Evolutionary conservation across 1,284 basidiomycete genomes (phyloP).

Genomic region (Microstroma glucosiphilum): DNA sequence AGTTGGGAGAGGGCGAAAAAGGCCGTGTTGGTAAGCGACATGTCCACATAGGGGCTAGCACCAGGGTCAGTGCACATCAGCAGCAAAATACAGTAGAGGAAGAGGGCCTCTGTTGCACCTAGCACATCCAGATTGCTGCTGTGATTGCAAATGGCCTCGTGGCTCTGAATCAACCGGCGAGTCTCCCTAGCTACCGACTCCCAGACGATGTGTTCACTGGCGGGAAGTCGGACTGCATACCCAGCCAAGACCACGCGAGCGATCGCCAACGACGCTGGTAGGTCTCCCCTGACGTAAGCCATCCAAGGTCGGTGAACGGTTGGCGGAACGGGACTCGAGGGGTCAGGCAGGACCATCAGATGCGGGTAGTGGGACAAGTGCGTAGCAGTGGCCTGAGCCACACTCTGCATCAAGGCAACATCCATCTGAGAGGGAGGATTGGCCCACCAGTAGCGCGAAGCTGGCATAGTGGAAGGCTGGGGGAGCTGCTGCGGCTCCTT

Average conservation of each 20-base stretch:
- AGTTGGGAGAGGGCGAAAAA: constrained; percentile 26
- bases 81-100: constrained; percentile 40
- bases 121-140: constrained; percentile 23
- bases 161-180: constrained; percentile 10
- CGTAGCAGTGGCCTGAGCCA: constrained; percentile 36
- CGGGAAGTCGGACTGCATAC: constrained; percentile 35
- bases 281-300: constrained; percentile 24
- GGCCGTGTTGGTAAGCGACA: constrained; percentile 23
- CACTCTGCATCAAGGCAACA: constrained; percentile 21
- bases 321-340: constrained; percentile 38
- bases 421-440: constrained; percentile 12
- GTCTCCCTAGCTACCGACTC: constrained; percentile 29
- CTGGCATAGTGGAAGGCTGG: constrained; percentile 4
- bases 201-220: constrained; percentile 35
- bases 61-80: constrained; percentile 33
- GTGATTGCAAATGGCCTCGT: constrained; percentile 12
- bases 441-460: constrained; percentile 32
- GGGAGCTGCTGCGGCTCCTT: constrained; percentile 7
- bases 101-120: constrained; percentile 30
- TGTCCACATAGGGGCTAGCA: constrained; percentile 25
- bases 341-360: constrained; percentile 41
- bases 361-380: constrained; percentile 41
- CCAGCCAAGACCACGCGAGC: constrained; percentile 37
- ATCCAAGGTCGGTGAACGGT: constrained; percentile 43
- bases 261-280: constrained; percentile 30